Evolutionary conservation across 2,329 filamentous ascomycete species (phyloP), one percentile per base, ranked within the genome.

Genomic region (Trichocomaceae sp.): DNA sequence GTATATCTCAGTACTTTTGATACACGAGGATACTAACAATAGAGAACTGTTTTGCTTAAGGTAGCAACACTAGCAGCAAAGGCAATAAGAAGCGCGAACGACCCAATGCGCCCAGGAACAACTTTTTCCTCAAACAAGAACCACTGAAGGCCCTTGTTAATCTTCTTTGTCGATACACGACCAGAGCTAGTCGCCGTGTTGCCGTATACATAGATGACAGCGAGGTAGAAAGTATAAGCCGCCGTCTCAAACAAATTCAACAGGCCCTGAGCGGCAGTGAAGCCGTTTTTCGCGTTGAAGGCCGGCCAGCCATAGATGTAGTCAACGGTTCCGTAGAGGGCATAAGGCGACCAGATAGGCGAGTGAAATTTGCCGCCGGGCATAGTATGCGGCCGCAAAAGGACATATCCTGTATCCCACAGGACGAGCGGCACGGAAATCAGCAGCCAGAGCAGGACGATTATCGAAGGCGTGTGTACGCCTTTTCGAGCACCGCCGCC

Each of bases 381-480:
- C 87, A 96, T 93, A 55, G 84, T 87, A 70, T 85, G 82, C 29
- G 90, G 90, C 19, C 90, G 87, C 52, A 88, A 75, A 47, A 95
- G 76, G 39, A 95, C 83, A 74, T 95, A 96, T 56, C 77, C 75
- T 29, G 81, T 82, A 73, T 96, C 90, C 90, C 90, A 95, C 50
- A 82, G 66, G 48, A 95, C 88, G 57, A 95, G 79, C 1, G 88
- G 88, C 15, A 93, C 73, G 19, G 87, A 90, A 58, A 92, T 60
- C 56, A 79, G 71, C 23, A 95, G 78, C 90, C 90, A 95, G 59
- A 83, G 61, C 44, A 89, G 78, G 20, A 82, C 76, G 12, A 83
- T 65, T 50, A 78, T 78, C 12, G 80, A 80, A 2, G 83, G 81
- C 0, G 79, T 83, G 64, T 87, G 84, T 10, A 78, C 74, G 81